Base-by-base conservation (phyloP, 2,329 filamentous ascomycete genomes). In the Westerdykella ornata region DNA sequence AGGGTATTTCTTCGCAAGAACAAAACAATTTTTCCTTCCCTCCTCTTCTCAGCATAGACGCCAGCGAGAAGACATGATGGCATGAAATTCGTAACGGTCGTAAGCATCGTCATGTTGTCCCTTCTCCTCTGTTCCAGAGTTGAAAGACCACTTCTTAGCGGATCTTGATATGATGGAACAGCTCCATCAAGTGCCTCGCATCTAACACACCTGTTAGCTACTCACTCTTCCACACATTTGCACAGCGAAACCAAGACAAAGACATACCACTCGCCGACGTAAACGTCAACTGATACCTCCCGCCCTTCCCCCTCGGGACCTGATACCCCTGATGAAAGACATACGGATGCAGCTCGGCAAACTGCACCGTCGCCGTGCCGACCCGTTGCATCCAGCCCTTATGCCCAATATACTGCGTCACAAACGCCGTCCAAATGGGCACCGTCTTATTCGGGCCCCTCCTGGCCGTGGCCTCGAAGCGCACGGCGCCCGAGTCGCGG, bases 371-470 rank as follows among this genome's bases (percentile, higher is more conserved):
- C 30, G 65, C 69, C 1, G 67, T 37, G 1, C 65, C 66, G 1
- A 68, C 50, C 9, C 59, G 62, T 31, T 67, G 68, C 43, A 75
- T 67, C 75, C 76, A 80, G 26, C 62, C 63, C 4, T 60, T 67
- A 38, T 68, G 63, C 19, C 62, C 60, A 26, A 76, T 60, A 41
- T 72, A 69, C 17, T 70, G 60, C 1, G 60, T 62, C 14, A 66
- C 62, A 33, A 66, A 66, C 3, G 62, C 62, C 4, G 77, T 82
- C 78, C 78, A 82, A 41, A 81, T 73, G 0, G 78, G 78, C 2
- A 75, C 73, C 15, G 69, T 66, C 48, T 72, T 71, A 60, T 74
- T 68, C 1, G 70, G 68, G 1, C 78, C 77, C 18, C 71, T 65
- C 19, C 71, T 67, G 26, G 78, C 64, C 0, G 74, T 74, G n/a